phyloP scores from a whole-genome alignment of 2,329 filamentous ascomycete genomes.

The Aspergillus udagawae region DNA sequence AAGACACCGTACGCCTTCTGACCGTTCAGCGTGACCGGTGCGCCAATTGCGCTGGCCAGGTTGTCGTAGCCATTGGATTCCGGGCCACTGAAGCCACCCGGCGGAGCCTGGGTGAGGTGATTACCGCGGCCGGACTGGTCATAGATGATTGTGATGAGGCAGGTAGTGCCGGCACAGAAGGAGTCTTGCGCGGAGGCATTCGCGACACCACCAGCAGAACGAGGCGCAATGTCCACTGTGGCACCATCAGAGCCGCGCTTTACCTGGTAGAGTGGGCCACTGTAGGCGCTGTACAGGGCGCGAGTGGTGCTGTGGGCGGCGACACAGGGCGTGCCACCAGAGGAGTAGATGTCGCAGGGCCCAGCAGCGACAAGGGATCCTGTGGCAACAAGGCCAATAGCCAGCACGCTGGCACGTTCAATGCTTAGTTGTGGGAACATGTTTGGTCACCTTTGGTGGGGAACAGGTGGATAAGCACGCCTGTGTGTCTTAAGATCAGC shows the following conservation, averaged over 20 bases:
- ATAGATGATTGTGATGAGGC: conserved; percentile 61
- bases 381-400: conserved; percentile 34
- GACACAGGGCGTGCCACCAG: conserved; percentile 58
- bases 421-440: conserved; percentile 30
- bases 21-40: conserved; percentile 58
- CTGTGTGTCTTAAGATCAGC: not conserved
- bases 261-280: conserved; percentile 57
- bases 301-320: conserved; percentile 64
- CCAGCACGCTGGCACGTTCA: conserved; percentile 22
- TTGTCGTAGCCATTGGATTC: conserved; percentile 57
- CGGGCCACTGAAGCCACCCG: conserved; percentile 55
- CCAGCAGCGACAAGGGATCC: conserved; percentile 47
- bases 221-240: conserved; percentile 48
- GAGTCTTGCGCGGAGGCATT: conserved; percentile 58
- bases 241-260: conserved; percentile 50
- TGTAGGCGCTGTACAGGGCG: conserved; percentile 54
- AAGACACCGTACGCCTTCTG: conserved; percentile 63
- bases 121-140: conserved; percentile 62
- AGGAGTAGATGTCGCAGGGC: conserved; percentile 60
- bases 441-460: conserved; percentile 13
- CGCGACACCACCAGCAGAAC: conserved; percentile 59
- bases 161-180: conserved; percentile 60
- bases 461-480: not conserved
- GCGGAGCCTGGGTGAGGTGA: conserved; percentile 60
- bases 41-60: conserved; percentile 55